A percentile compares a stretch with the other conserved stretches of the same genome.
Evolutionary conservation across 1,284 basidiomycete genomes (phyloP).

Genomic region (Fomitopsis schrenkii): DNA sequence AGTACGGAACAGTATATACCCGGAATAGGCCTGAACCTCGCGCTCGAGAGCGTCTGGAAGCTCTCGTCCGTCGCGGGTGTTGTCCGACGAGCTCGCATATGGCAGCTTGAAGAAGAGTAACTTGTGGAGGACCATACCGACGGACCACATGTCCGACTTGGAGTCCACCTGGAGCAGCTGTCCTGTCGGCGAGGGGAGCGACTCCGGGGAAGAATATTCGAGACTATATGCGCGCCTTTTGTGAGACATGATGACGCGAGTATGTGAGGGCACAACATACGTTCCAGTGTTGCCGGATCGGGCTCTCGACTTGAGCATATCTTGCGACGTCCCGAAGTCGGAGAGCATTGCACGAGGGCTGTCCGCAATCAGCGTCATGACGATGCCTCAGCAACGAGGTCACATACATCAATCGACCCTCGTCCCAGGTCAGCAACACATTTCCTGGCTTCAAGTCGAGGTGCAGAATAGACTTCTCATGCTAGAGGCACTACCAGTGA

Average conservation of each 20-base stretch:
- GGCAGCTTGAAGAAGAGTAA: conserved; percentile 86
- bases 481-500: conserved; percentile 39
- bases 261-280: conserved; percentile 43
- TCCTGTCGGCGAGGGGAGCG: conserved; percentile 70
- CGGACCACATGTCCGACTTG: conserved; percentile 86
- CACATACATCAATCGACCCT: conserved; percentile 74
- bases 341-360: conserved; percentile 86
- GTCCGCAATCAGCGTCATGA: background rate
- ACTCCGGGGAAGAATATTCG: conserved; percentile 85
- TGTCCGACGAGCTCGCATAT: conserved; percentile 63
- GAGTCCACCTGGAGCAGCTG: conserved; percentile 73
- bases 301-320: conserved; percentile 69
- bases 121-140: conserved; percentile 91
- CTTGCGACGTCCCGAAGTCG: conserved; percentile 92
- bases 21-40: conserved; percentile 74
- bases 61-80: conserved; percentile 46
- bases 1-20: conserved; percentile 38
- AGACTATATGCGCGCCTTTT: conserved; percentile 39
- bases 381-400: background rate
- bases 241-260: background rate
- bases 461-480: conserved; percentile 83
- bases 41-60: conserved; percentile 64
- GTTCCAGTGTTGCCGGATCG: conserved; percentile 93
- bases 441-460: conserved; percentile 93
- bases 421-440: conserved; percentile 89